These are phyloP conservation scores for Papiliotrema fonsecae DNA, from an alignment of 1,284 basidiomycete genomes.

Conservation along the genomic window DNA sequence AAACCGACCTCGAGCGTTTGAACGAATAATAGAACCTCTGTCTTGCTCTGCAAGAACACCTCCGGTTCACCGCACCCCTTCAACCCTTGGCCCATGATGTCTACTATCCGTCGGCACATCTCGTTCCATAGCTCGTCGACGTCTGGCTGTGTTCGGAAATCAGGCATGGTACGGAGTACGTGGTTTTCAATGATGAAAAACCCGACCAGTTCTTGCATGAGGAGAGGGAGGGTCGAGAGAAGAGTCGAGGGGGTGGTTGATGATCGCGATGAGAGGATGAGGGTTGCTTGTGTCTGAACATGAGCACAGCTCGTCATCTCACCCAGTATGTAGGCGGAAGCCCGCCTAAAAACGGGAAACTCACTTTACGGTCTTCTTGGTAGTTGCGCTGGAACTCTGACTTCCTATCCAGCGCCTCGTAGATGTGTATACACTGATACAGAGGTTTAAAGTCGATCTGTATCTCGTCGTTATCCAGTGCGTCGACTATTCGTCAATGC, in stretches of 20 bases:
- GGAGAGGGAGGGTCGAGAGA: constrained; percentile 53
- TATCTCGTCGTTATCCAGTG: constrained; percentile 83
- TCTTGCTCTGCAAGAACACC: constrained; percentile 77
- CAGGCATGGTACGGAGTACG: constrained; percentile 75
- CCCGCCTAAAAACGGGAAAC: constrained; percentile 8
- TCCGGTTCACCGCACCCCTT: constrained; percentile 75
- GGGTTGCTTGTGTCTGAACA: constrained; percentile 78
- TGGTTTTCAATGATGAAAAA: constrained; percentile 97
- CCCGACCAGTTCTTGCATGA: constrained; percentile 93
- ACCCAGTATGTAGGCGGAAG: no score
- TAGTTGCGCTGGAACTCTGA: constrained; percentile 87
- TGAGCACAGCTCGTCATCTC: background rate
- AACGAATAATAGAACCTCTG: constrained; percentile 77
- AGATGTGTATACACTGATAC: constrained; percentile 96
- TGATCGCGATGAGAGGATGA: constrained; percentile 70
- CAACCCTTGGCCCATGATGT: constrained; percentile 69
- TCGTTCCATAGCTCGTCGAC: constrained; percentile 96
- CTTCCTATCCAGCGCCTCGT: constrained; percentile 81
- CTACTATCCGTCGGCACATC: constrained; percentile 71
- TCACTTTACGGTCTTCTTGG: constrained; percentile 87
- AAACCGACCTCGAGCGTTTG: constrained; percentile 80
- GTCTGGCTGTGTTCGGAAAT: constrained; percentile 80
- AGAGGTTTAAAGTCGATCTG: constrained; percentile 90
- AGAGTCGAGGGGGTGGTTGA: constrained; percentile 45
- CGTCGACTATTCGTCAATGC: constrained; percentile 64